These are phyloP conservation scores for Porogramme epimiltina DNA, from an alignment of 1,284 basidiomycete species.

Conservation along the genomic window DNA sequence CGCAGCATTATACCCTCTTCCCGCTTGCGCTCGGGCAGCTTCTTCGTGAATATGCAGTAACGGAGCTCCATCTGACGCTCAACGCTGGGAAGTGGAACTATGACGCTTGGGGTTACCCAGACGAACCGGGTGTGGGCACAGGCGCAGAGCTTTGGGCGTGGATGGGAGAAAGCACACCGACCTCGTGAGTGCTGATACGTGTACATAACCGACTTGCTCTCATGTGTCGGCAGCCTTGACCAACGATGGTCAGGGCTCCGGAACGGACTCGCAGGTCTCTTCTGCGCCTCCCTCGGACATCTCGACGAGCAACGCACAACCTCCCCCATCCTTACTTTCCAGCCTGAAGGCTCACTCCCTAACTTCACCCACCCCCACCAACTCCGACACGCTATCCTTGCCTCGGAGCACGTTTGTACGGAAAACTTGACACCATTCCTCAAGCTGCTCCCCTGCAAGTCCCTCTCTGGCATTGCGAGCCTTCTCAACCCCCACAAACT, in stretches of 20 bases:
- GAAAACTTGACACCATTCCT: slow-evolving; percentile 97
- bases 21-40: slow-evolving; percentile 88
- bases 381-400: slow-evolving; percentile 76
- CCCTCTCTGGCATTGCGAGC: slow-evolving; percentile 84
- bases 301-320: slow-evolving; percentile 74
- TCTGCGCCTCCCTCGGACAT: slow-evolving; percentile 89
- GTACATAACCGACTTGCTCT: neutral
- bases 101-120: slow-evolving; percentile 81
- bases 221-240: slow-evolving; percentile 51
- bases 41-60: slow-evolving; percentile 79
- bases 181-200: slow-evolving; percentile 45
- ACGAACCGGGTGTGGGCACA: slow-evolving; percentile 73
- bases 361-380: slow-evolving; percentile 51
- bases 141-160: slow-evolving; percentile 92
- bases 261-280: slow-evolving; percentile 89
- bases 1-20: slow-evolving; percentile 84
- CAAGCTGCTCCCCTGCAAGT: slow-evolving; percentile 92
- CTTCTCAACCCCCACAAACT: slow-evolving; percentile 86
- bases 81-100: slow-evolving; percentile 94
- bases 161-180: slow-evolving; percentile 65
- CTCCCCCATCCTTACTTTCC: slow-evolving; percentile 59
- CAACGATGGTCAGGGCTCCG: slow-evolving; percentile 84
- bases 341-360: slow-evolving; percentile 59
- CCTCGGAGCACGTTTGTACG: slow-evolving; percentile 89
- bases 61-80: slow-evolving; percentile 85